phyloP scores from a whole-genome alignment of 192 early-diverging fungal species.

The Coemansia sp. region DNA sequence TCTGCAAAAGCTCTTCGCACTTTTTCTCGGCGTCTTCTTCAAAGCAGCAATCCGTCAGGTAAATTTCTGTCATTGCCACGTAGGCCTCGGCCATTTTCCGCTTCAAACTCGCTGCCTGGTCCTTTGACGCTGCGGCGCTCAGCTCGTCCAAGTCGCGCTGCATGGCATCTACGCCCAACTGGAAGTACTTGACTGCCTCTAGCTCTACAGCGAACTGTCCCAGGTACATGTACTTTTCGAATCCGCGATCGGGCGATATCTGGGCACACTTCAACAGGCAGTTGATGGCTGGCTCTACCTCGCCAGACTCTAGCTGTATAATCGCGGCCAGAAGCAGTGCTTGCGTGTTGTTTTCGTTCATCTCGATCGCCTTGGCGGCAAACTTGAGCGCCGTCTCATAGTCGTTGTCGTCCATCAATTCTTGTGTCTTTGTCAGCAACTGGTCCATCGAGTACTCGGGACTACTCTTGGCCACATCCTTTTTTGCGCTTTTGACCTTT shows the following conservation, averaged over 20 bases:
- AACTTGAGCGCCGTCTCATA: constrained; percentile 73
- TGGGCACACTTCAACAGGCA: constrained; percentile 60
- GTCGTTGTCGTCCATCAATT: constrained; percentile 75
- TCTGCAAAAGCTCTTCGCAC: constrained; percentile 73
- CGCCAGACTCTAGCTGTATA: constrained; percentile 74
- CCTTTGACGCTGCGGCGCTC: constrained; percentile 14
- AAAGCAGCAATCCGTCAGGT: constrained; percentile 97
- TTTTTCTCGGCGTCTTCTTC: constrained; percentile 85
- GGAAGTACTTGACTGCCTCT: constrained; percentile 69
- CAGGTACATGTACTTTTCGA: constrained; percentile 87
- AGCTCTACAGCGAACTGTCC: constrained; percentile 71
- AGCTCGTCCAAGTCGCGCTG: constrained; percentile 51
- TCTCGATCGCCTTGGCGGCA: constrained; percentile 65
- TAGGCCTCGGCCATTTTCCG: constrained; percentile 81
- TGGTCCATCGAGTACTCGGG: constrained; percentile 60
- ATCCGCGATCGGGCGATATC: constrained; percentile 67
- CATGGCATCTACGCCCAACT: constrained; percentile 73
- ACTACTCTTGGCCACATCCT: background rate
- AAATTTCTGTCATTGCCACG: constrained; percentile 95
- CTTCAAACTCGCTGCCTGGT: constrained; percentile 50
- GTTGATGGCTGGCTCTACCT: constrained; percentile 66
- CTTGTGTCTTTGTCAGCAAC: constrained; percentile 63
- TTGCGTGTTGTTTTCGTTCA: constrained; percentile 61
- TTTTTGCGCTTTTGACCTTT: constrained; percentile 17
- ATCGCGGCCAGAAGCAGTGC: constrained; percentile 72